Evolutionary conservation across 768 basidiomycete genomes (phyloP).

Genomic region (Boletellus ananas): DNA sequence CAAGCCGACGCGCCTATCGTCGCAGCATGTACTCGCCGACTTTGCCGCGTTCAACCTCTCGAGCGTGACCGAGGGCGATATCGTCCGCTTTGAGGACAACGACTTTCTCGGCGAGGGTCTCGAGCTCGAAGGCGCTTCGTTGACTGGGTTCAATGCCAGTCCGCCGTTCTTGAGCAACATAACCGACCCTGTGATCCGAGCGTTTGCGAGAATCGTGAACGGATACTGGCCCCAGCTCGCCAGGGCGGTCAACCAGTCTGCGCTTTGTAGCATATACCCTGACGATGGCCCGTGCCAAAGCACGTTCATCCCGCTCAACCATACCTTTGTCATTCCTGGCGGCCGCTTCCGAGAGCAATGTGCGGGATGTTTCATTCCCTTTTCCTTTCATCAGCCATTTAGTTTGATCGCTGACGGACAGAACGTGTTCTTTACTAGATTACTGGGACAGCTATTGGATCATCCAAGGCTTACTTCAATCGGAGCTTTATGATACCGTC

Average conservation of each 20-base stretch:
- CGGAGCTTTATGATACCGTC: slow-evolving; percentile 66
- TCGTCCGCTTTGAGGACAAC: slow-evolving; percentile 65
- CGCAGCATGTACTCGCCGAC: slow-evolving; percentile 65
- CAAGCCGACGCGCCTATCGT: slow-evolving; percentile 70
- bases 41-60: slow-evolving; percentile 44
- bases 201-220: slow-evolving; percentile 77
- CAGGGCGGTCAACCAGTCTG: slow-evolving; percentile 65
- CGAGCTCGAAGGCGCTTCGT: slow-evolving; percentile 62
- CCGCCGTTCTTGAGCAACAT: slow-evolving; percentile 74
- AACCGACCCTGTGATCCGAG: slow-evolving; percentile 61
- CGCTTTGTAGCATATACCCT: slow-evolving; percentile 51
- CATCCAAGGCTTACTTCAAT: slow-evolving; percentile 78
- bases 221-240: slow-evolving; percentile 82
- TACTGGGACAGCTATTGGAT: slow-evolving; percentile 84
- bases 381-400: background rate
- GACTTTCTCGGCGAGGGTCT: slow-evolving; percentile 84
- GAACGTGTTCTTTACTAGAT: slow-evolving; percentile 27
- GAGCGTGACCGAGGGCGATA: slow-evolving; percentile 54
- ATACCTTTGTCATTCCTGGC: slow-evolving; percentile 90
- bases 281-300: slow-evolving; percentile 66
- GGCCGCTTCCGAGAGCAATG: slow-evolving; percentile 83
- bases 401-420: background rate
- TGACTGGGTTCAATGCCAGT: slow-evolving; percentile 57
- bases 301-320: slow-evolving; percentile 83
- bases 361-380: slow-evolving; percentile 33